Conservation (phyloP, 225 moss, liverwort and hornwort species). For the Anthoceros angustus region DNA sequence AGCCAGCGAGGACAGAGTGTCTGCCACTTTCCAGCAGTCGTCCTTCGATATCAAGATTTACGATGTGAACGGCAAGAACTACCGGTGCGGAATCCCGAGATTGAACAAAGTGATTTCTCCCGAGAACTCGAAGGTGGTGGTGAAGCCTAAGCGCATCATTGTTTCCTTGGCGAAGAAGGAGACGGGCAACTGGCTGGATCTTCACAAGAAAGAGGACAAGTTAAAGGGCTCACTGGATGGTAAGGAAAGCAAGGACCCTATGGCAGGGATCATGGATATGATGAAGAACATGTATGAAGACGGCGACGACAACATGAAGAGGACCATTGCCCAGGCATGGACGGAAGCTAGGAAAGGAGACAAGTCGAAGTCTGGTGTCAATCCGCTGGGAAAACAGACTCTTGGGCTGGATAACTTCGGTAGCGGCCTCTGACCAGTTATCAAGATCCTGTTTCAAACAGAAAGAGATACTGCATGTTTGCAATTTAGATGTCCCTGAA, state of each 20-base stretch:
- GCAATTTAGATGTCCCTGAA: no score
- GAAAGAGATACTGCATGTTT: no score
- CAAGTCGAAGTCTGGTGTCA: neutral
- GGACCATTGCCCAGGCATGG: constrained; percentile 57
- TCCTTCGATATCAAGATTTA: constrained; percentile 17
- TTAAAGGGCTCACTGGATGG: neutral
- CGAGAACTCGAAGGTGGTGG: constrained; percentile 7
- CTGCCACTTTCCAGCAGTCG: constrained; percentile 7
- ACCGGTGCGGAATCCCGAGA: constrained; percentile 14
- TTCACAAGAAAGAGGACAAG: constrained; percentile 18
- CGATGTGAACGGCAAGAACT: constrained; percentile 18
- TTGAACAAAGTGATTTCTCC: constrained; percentile 10
- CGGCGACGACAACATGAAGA: constrained; percentile 55
- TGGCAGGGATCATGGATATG: constrained; percentile 22
- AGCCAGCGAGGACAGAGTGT: constrained; percentile 14
- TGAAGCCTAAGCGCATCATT: constrained; percentile 16
- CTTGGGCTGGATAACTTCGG: neutral
- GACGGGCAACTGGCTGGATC: constrained; percentile 11
- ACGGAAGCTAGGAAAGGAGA: constrained; percentile 20
- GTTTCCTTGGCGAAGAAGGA: constrained; percentile 10
- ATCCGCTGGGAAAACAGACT: neutral
- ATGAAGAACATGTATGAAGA: constrained; percentile 58
- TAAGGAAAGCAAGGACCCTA: constrained; percentile 11
- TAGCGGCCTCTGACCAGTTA: neutral
- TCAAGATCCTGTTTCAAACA: no score